Evolutionary conservation across 495 filamentous ascomycete species (phyloP).

Genomic region (Podospora didyma): DNA sequence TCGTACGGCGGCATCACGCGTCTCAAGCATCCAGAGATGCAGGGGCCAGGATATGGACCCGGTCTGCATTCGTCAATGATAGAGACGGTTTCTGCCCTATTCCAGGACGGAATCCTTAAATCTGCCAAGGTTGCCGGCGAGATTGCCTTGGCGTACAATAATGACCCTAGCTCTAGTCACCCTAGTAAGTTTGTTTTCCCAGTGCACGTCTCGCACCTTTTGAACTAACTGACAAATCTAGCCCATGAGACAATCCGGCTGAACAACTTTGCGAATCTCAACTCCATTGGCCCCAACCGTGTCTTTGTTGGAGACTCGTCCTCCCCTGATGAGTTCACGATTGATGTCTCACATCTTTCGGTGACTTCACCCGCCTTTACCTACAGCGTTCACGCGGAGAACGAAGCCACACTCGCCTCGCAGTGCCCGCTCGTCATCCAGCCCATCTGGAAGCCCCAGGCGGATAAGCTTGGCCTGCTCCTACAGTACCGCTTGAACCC

Average conservation of each 20-base stretch:
- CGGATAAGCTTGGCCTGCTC: slow-evolving; percentile 76
- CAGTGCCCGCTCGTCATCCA: slow-evolving; percentile 69
- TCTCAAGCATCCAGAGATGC: slow-evolving; percentile 77
- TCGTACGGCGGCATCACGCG: slow-evolving; percentile 45
- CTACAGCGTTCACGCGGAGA: slow-evolving; percentile 84
- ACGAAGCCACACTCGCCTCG: slow-evolving; percentile 54
- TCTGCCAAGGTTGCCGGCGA: slow-evolving; percentile 81
- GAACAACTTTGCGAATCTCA: slow-evolving; percentile 85
- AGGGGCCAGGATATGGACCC: slow-evolving; percentile 59
- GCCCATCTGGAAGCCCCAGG: slow-evolving; percentile 79
- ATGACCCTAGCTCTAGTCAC: slow-evolving; percentile 38
- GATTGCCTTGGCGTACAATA: slow-evolving; percentile 82
- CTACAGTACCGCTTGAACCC: slow-evolving; percentile 86
- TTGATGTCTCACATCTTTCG: slow-evolving; percentile 66
- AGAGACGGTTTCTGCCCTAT: slow-evolving; percentile 82
- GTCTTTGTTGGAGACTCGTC: slow-evolving; percentile 74
- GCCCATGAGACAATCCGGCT: slow-evolving; percentile 70
- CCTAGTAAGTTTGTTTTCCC: slow-evolving; percentile 17
- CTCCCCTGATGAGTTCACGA: slow-evolving; percentile 66
- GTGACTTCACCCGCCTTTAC: slow-evolving; percentile 85
- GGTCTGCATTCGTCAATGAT: slow-evolving; percentile 89
- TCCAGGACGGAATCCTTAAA: slow-evolving; percentile 67
- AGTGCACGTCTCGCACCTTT: neutral
- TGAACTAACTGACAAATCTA: slow-evolving; percentile 13
- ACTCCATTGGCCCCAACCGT: slow-evolving; percentile 92